phyloP scores from a whole-genome alignment of 192 early-diverging fungal species.

The Gonapodya prolifera region DNA sequence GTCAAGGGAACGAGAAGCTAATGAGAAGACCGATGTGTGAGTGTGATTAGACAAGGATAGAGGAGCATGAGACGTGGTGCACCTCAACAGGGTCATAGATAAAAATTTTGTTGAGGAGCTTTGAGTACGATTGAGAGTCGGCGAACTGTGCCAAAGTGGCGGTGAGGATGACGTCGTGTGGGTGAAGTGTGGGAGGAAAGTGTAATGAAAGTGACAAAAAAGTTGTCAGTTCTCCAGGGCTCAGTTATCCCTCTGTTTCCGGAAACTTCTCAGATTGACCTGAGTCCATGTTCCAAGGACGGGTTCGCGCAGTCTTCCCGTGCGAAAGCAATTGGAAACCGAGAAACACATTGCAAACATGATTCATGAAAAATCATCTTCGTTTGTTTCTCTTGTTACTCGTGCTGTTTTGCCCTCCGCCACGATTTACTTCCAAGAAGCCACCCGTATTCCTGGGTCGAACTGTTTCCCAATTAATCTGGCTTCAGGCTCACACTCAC shows the following conservation, averaged over 20 bases:
- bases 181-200: too few relatives aligned
- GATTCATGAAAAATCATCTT: neutral
- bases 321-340: neutral
- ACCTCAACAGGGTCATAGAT: constrained; percentile 46
- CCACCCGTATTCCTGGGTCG: neutral
- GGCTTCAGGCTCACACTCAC: constrained; percentile 14
- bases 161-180: too few relatives aligned
- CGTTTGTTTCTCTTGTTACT: neutral
- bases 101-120: constrained; percentile 45
- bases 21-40: neutral
- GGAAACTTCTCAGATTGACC: too few relatives aligned
- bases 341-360: neutral
- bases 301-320: neutral
- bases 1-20: constrained; percentile 40
- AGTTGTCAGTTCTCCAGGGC: too few relatives aligned
- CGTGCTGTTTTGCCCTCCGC: too few relatives aligned
- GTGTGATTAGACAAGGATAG: neutral
- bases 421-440: too few relatives aligned
- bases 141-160: neutral
- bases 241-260: too few relatives aligned
- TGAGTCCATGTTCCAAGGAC: too few relatives aligned
- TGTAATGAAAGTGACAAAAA: too few relatives aligned
- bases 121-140: constrained; percentile 47
- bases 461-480: neutral
- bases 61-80: neutral